Evolutionary conservation across 1,139 yeast genomes (phyloP), one percentile per base, ranked within the genome.

Genomic region (Yamadazyma oceani): DNA sequence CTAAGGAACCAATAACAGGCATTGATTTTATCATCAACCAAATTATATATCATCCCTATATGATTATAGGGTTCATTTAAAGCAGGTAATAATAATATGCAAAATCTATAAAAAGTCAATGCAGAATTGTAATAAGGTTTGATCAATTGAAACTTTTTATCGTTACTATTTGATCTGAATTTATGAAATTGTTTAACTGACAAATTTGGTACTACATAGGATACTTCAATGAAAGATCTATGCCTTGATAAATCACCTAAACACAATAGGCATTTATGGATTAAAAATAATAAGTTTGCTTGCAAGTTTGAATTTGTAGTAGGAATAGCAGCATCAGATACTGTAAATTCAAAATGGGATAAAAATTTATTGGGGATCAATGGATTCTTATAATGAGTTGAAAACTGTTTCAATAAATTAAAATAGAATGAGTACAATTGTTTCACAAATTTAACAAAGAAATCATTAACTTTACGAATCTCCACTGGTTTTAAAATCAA

Each of bases 51-150:
- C 61, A 82, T 73, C 5, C 86, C 88, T 36, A 78, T 70, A 48
- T 81, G 85, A 47, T 78, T 77, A 49, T 78, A 78, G 1, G 87
- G 80, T 48, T 81, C 88, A 40, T 83, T 83, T 40, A 80, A 65
- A 1, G 85, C 77, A 1, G 89, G 90, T 27, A 82, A 57, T 17
- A 82, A 58, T 28, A 74, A 50, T 23, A 79, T 72, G 19, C 87
- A 79, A 30, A 65, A 54, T 37, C 73, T 69, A 46, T 79, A 78
- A 47, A 68, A 71, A 44, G 69, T 68, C 15, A 77, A 55, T 0
- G 85, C 65, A 19, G 49, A 54, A 17, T 49, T 45, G 37, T 54
- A 66, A 15, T 38, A 42, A 1, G 66, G 62, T 28, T 45, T 48
- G 41, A 58, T 43, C 3, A 50, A 26, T 3, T 28, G 16, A 8